Percentiles rank a stretch among this genome's conserved stretches.
phyloP scores from a whole-genome alignment of 2,329 filamentous ascomycete species.

The Aspergillus thermomutatus region DNA sequence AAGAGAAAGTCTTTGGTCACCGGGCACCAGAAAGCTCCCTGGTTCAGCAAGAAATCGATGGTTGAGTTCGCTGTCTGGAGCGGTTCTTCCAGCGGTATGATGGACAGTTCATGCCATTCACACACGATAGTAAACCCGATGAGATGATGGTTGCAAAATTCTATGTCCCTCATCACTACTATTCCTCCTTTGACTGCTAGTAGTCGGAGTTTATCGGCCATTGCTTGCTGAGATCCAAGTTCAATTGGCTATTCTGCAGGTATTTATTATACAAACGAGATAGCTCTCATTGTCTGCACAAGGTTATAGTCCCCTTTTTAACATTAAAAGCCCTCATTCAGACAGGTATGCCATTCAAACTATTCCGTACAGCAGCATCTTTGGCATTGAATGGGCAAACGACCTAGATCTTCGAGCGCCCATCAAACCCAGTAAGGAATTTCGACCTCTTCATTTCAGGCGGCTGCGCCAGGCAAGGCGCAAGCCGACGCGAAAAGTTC shows the following conservation, averaged over 20 bases:
- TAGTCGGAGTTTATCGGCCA: not conserved
- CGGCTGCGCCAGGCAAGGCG: slow-evolving; percentile 8
- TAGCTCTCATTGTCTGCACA: not conserved
- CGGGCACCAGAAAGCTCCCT: not conserved
- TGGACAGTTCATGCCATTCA: no score
- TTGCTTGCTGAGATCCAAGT: not conserved
- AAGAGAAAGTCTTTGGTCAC: no score
- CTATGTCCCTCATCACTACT: not conserved
- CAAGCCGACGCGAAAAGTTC: slow-evolving; percentile 14
- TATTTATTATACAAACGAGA: not conserved
- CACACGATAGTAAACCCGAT: no score
- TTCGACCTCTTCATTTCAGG: slow-evolving; percentile 14
- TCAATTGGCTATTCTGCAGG: not conserved
- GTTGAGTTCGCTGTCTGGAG: not conserved
- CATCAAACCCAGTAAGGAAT: slow-evolving; percentile 16
- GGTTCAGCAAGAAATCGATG: not conserved
- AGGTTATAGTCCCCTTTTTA: not conserved
- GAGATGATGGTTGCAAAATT: not conserved
- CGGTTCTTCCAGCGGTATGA: not conserved
- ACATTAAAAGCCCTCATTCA: not conserved
- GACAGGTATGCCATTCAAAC: not conserved
- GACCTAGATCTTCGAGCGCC: slow-evolving; percentile 11
- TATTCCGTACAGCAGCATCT: no score
- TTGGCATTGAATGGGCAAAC: not conserved
- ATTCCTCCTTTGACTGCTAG: not conserved